Percentiles rank a stretch among this genome's conserved stretches.
These are phyloP conservation scores for Hypoxylon crocopeplum DNA, from an alignment of 495 filamentous ascomycete genomes.

Conservation along the genomic window DNA sequence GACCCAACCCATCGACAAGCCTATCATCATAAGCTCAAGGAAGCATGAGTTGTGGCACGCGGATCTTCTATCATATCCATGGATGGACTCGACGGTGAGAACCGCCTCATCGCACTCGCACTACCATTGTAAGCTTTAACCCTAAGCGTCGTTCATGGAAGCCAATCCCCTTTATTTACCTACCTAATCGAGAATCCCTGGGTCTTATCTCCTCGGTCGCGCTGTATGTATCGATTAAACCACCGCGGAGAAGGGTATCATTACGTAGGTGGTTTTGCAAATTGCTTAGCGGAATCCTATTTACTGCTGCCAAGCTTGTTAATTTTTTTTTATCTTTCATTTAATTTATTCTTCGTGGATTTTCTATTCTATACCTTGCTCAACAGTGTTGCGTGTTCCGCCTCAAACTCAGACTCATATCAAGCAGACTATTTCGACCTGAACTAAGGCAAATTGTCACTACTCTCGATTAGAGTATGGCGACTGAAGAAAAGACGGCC, in stretches of 20 bases:
- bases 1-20: background rate
- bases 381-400: background rate
- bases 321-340: no score
- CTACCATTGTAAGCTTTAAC: conserved; percentile 12
- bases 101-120: background rate
- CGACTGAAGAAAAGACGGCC: conserved; percentile 12
- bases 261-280: no score
- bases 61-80: conserved; percentile 4
- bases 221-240: background rate
- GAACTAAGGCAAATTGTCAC: background rate
- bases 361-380: background rate
- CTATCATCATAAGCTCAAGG: conserved; percentile 17
- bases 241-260: no score
- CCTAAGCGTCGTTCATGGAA: no score
- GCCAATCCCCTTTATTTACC: no score
- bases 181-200: conserved; percentile 21
- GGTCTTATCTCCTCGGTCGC: conserved; percentile 14
- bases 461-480: conserved; percentile 3
- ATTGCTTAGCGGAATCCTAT: no score
- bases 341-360: background rate
- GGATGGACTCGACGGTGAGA: background rate
- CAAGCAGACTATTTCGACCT: background rate
- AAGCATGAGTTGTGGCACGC: conserved; percentile 17
- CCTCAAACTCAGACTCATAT: background rate
- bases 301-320: no score